Percentiles rank a stretch among this genome's conserved stretches.
Evolutionary conservation across 805 yeast genomes (phyloP).

Genomic region (Monosporozyma aerobia): DNA sequence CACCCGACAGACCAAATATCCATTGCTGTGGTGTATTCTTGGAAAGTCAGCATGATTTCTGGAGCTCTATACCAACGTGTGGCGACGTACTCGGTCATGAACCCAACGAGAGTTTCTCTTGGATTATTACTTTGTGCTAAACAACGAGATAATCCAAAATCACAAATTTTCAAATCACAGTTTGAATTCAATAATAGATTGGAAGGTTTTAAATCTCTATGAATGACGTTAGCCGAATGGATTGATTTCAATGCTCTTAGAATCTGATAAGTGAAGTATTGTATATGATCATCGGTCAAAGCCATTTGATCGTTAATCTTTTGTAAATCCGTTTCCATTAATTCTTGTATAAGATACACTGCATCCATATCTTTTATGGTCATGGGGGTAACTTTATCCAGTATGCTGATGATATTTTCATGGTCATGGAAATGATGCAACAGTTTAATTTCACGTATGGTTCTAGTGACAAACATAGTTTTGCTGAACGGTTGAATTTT

Average conservation of each 20-base stretch:
- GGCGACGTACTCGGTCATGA: conserved; percentile 73
- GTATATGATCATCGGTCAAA: conserved; percentile 57
- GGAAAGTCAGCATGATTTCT: conserved; percentile 66
- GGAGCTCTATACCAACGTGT: conserved; percentile 84
- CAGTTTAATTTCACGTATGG: conserved; percentile 61
- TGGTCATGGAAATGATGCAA: conserved; percentile 56
- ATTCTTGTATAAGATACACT: conserved; percentile 67
- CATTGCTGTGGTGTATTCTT: conserved; percentile 66
- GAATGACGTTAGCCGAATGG: conserved; percentile 66
- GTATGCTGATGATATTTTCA: conserved; percentile 59
- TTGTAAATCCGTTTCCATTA: conserved; percentile 69
- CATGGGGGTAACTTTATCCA: conserved; percentile 58
- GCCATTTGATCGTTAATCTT: conserved; percentile 37
- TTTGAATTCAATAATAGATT: conserved; percentile 57
- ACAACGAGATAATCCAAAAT: conserved; percentile 64
- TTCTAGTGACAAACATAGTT: conserved; percentile 56
- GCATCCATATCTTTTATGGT: conserved; percentile 54
- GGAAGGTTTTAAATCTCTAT: conserved; percentile 70
- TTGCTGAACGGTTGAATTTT: conserved; percentile 64
- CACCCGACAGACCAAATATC: conserved; percentile 81
- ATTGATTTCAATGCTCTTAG: conserved; percentile 60
- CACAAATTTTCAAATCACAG: conserved; percentile 71
- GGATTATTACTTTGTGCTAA: conserved; percentile 34
- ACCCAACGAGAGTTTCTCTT: conserved; percentile 40
- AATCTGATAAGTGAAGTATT: conserved; percentile 62